Percentiles rank a stretch among this genome's conserved stretches.
These are phyloP conservation scores for Grammothele lineata DNA, from an alignment of 768 basidiomycete genomes.

Conservation along the genomic window DNA sequence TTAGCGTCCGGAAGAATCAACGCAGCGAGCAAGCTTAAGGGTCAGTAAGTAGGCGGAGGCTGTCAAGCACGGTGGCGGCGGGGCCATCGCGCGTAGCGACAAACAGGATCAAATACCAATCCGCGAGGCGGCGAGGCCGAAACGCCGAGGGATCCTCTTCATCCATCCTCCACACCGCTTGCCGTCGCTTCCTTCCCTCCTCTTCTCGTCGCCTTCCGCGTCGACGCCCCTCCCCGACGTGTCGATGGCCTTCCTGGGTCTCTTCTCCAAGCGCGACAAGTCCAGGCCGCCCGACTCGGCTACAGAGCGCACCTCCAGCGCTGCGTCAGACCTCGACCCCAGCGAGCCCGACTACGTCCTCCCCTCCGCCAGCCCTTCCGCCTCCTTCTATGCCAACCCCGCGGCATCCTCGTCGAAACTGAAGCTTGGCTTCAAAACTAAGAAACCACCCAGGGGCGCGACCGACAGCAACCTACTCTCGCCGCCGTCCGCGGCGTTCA, in stretches of 20 bases:
- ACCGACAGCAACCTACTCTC: conserved; percentile 29
- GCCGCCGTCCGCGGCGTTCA: conserved; percentile 27
- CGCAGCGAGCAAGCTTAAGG: no score
- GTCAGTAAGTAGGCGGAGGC: no score
- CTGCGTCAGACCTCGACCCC: conserved; percentile 16
- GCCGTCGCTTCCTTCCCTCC: conserved; percentile 2
- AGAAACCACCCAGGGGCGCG: conserved; percentile 24
- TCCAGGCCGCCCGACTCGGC: conserved; percentile 15
- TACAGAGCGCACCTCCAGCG: conserved; percentile 13
- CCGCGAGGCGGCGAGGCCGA: conserved; percentile 2
- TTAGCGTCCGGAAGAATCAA: no score
- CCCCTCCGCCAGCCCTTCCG: conserved; percentile 1
- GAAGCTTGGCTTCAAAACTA: conserved; percentile 36
- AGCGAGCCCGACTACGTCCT: conserved; percentile 14
- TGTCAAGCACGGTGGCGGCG: no score
- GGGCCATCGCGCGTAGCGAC: no score
- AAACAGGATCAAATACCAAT: conserved; percentile 16
- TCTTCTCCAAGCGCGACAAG: conserved; percentile 28
- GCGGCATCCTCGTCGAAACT: conserved; percentile 40
- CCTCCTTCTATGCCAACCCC: conserved; percentile 14
- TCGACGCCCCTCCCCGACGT: conserved; percentile 8
- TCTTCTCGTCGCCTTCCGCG: conserved; percentile 3
- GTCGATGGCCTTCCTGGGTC: conserved; percentile 25
- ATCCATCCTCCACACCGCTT: conserved; percentile 10
- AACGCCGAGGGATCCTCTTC: conserved; percentile 12